These are phyloP conservation scores for Elymus sibiricus DNA, from an alignment of 176 grass and related monocot genomes.

Conservation along the genomic window DNA sequence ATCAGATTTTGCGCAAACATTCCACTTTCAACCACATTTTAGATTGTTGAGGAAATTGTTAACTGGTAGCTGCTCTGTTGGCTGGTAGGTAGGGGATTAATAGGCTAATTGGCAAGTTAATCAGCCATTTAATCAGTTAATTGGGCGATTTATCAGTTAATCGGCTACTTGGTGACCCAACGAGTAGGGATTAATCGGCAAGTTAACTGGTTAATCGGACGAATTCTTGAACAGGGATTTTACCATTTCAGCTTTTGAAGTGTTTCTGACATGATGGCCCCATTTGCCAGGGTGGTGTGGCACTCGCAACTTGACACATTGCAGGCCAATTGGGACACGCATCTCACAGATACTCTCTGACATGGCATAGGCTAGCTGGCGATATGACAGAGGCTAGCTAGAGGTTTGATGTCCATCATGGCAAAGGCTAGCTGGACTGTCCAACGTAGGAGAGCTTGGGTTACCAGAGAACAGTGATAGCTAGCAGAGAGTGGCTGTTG, in stretches of 20 bases:
- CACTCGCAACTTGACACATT: neutral
- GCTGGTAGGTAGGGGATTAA: too few species aligned
- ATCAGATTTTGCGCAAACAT: neutral
- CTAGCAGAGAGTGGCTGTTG: neutral
- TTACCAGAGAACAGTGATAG: neutral
- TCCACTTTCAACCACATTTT: neutral
- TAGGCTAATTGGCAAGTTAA: too few species aligned
- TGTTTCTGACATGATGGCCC: neutral
- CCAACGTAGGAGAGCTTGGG: neutral
- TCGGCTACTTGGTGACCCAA: too few species aligned
- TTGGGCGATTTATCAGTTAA: too few species aligned
- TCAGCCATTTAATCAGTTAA: too few species aligned
- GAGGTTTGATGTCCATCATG: neutral
- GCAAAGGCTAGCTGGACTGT: neutral
- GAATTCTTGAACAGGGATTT: neutral
- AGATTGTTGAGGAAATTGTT: too few species aligned
- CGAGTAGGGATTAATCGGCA: too few species aligned
- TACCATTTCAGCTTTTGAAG: neutral
- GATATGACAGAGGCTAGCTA: neutral
- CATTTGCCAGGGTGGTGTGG: neutral
- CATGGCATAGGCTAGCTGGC: neutral
- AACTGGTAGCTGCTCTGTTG: too few species aligned
- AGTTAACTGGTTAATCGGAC: too few species aligned
- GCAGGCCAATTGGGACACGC: neutral
- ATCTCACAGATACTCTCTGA: neutral